These are phyloP conservation scores for Syncephalastrum monosporum DNA, from an alignment of 371 early-diverging fungal species.

Conservation along the genomic window DNA sequence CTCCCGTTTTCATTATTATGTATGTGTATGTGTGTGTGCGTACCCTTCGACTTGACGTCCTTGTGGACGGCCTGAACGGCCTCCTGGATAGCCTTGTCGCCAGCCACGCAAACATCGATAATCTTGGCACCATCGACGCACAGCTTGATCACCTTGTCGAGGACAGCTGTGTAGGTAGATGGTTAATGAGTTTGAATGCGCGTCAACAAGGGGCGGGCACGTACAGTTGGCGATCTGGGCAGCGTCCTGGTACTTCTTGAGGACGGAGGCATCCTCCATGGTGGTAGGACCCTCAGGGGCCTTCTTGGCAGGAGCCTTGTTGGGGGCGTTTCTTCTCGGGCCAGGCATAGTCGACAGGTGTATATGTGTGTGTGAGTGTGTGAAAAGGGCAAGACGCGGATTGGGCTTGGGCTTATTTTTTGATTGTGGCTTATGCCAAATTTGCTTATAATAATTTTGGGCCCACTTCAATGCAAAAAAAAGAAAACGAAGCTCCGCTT, in stretches of 20 bases:
- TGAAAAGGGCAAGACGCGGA: too few species aligned
- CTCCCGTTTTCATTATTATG: neutral
- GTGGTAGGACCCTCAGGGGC: slow-evolving; percentile 26
- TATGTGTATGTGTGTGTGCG: neutral
- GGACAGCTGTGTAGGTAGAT: slow-evolving; percentile 49
- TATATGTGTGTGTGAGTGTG: too few species aligned
- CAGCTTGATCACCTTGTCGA: slow-evolving; percentile 67
- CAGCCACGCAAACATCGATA: slow-evolving; percentile 78
- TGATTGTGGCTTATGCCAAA: too few species aligned
- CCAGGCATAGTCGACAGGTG: too few species aligned
- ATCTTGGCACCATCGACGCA: slow-evolving; percentile 74
- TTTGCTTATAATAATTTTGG: too few species aligned
- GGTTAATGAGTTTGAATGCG: slow-evolving; percentile 1
- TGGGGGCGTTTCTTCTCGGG: too few species aligned
- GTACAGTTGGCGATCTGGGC: neutral
- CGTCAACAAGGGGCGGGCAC: neutral
- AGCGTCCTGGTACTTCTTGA: slow-evolving; percentile 68
- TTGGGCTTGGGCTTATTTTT: too few species aligned
- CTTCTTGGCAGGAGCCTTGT: slow-evolving; percentile 16
- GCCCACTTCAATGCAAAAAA: too few species aligned
- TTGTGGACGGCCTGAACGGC: slow-evolving; percentile 60
- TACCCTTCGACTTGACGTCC: slow-evolving; percentile 69
- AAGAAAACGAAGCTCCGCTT: too few species aligned
- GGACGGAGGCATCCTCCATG: slow-evolving; percentile 64
- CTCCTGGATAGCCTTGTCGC: slow-evolving; percentile 76